Base-by-base conservation (phyloP, 345 rosid species). In the Gossypium australe region DNA sequence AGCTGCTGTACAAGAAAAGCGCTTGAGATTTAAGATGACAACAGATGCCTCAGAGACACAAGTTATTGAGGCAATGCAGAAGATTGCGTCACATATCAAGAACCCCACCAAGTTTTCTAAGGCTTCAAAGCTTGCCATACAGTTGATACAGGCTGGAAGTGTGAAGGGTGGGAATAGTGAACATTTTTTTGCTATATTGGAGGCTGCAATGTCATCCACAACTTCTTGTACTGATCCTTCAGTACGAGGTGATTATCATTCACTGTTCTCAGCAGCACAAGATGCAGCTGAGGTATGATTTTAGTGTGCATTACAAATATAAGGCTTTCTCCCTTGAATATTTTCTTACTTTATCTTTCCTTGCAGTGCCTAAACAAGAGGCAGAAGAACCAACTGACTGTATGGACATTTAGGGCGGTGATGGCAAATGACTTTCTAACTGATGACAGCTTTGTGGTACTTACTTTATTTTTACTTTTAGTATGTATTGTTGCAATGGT, bases 371-470 rank as follows among this genome's bases (percentile, higher is more conserved):
- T 95, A 20, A 85, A 67, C 79, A 89, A 80, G 81, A 88, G 80
- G 82, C 97, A 93, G 89, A 90, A 81, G 85, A 85, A 90, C 83
- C 86, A 81, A 74, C 73, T 95, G 72, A 85, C 79, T 57, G 77
- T 79, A 10, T 93, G 99, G 99, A 88, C 88, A 59, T 71, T 87
- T 63, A 80, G 74, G 73, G 97, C 98, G 60, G 97, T 95, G 82
- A 86, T 91, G 79, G 94, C 96, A 64, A 93, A 93, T 82, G 99
- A 95, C 80, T 86, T 95, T 25, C 86, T 87, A 80, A 93, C 98
- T 8, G 99, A 95, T 75, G 99, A 95, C 84, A 95, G 94, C 88
- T 95, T 95, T 76, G 84, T 95, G 97, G 99, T 95, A 85, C 29
- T 88, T 64, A 49, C 74, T 63, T 56, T 17, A 55, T 71, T 61